A percentile compares a stretch with the other conserved stretches of the same genome.
phyloP scores from a whole-genome alignment of 73 alveolate species.

The Paramecium octaurelia region DNA sequence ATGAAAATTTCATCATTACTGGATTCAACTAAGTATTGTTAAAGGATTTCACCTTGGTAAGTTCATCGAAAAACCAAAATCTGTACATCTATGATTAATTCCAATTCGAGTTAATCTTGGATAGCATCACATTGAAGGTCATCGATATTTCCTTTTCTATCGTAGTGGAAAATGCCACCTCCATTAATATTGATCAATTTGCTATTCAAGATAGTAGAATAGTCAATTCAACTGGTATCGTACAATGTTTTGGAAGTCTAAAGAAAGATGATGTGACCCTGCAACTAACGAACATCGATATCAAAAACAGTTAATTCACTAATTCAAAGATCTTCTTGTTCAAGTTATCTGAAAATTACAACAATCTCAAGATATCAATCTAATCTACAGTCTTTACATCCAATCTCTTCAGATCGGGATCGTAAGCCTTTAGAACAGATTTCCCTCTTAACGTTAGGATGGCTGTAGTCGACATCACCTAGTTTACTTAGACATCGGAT shows the following conservation, averaged over 20 bases:
- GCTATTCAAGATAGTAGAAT: not conserved
- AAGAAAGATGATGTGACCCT: not conserved
- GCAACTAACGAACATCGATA: not conserved
- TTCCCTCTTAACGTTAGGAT: not conserved
- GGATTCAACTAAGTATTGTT: not conserved
- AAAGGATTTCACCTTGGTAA: not conserved
- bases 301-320: not conserved
- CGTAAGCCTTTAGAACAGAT: not conserved
- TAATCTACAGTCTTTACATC: not conserved
- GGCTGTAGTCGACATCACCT: not conserved
- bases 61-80: not conserved
- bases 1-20: not conserved
- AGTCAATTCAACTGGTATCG: not conserved
- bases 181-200: not conserved
- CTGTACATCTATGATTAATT: not conserved
- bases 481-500: not conserved
- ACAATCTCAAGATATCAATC: not conserved
- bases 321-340: not conserved
- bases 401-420: not conserved
- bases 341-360: not conserved
- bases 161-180: not conserved
- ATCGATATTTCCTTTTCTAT: not conserved
- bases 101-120: not conserved
- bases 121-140: not conserved
- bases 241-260: not conserved